Base-by-base conservation (phyloP, 148 eudicot species). In the Nepenthes mirabilis region DNA sequence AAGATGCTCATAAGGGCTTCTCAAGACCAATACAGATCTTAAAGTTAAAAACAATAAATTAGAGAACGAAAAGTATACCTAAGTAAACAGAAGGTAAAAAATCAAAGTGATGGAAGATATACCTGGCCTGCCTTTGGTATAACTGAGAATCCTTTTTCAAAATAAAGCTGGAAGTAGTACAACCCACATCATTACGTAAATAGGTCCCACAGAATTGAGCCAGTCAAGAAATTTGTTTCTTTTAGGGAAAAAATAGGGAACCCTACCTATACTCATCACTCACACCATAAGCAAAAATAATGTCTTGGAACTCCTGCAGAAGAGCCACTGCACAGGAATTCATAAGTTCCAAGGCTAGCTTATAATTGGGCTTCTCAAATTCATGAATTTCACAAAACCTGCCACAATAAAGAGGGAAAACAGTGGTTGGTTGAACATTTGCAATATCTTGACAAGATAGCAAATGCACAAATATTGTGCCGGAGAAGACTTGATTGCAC, bases 321-420 rank as follows among this genome's bases (percentile, higher is more conserved):
- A 91, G 83, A 70, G 80, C 85, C 61, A 72, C 78, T 50, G 96
- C 99, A 82, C 96, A 86, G 58, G 89, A 75, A 76, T 93, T 89
- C 99, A 93, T 88, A 54, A 88, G 89, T 55, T 89, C 80, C 82
- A 88, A 69, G 63, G 96, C 99, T 65, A 70, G 75, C 72, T 69
- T 80, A 69, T 93, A 96, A 51, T 93, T 93, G 43, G 99, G 99
- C 82, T 88, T 93, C 84, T 89, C 86, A 76, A 93, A 93, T 69
- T 66, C 83, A 77, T 93, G 96, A 71, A 67, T 72, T 43, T 93
- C 99, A 68, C 87, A 83, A 83, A 91, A 88, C 68, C 96, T 91
- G 77, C 71, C 72, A 77, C 13, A 8, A 32, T 8, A 11, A 55
- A 55, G 32, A 40, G 8, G 6, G 6, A 40, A 40, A 40, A 40